phyloP scores from a whole-genome alignment of 2,329 filamentous ascomycete genomes.

The Phaeosphaeria sp. region DNA sequence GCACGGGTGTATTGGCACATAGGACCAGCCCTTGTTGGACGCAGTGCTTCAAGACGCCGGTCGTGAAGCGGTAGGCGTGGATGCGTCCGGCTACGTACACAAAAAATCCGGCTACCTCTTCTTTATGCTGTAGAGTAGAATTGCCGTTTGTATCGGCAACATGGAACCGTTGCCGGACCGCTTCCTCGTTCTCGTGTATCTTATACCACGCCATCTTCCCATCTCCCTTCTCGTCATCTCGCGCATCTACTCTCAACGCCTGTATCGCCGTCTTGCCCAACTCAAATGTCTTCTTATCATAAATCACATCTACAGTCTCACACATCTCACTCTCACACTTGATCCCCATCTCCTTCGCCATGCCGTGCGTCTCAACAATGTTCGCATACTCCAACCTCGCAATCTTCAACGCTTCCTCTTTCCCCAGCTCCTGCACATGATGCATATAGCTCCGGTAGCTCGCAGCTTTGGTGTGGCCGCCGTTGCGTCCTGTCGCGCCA shows the following conservation, averaged over 20 bases:
- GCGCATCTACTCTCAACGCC: conserved; percentile 26
- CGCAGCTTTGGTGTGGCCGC: conserved; percentile 59
- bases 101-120: conserved; percentile 36
- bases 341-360: conserved; percentile 56
- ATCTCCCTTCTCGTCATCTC: conserved; percentile 27
- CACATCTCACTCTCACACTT: conserved; percentile 56
- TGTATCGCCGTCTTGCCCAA: conserved; percentile 33
- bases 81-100: conserved; percentile 42
- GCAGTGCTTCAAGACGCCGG: conserved; percentile 31
- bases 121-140: conserved; percentile 13
- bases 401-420: conserved; percentile 55
- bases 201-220: conserved; percentile 39
- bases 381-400: conserved; percentile 50
- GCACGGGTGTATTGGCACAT: conserved; percentile 38
- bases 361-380: conserved; percentile 62
- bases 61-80: conserved; percentile 42
- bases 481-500: conserved; percentile 53
- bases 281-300: conserved; percentile 51
- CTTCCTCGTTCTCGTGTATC: conserved; percentile 21
- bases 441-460: conserved; percentile 60
- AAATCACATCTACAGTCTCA: conserved; percentile 65
- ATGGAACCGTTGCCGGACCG: conserved; percentile 23
- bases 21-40: conserved; percentile 35
- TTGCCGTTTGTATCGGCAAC: conserved; percentile 27
- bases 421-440: conserved; percentile 55